Base-by-base conservation (phyloP, 2,329 filamentous ascomycete genomes). In the Ceratocystis lukuohia region DNA sequence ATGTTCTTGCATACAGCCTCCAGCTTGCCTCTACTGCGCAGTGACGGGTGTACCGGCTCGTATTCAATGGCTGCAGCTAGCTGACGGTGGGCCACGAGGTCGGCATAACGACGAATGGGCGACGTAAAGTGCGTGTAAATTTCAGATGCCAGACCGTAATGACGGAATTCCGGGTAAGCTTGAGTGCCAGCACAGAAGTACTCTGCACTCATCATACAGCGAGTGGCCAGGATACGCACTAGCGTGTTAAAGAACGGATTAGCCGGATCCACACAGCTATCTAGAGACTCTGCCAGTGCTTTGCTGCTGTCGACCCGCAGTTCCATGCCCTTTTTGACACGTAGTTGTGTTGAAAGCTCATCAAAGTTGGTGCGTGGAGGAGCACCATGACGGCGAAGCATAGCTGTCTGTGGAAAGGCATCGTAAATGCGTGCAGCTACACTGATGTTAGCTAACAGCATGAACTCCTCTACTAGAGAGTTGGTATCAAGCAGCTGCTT, bases 101-200 rank as follows among this genome's bases (percentile, higher is more conserved):
- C 94, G n/a, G 93, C 93, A 74, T 99, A 99, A 37, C 95, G 89
- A 68, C 94, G 89, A 74, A 99, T 99, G 2, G 94, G 95, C 2
- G 89, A 95, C 0, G 94, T 99, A 77, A 99, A 99, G 76, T 99
- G 94, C 1, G 94, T 99, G 79, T 99, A 99, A 74, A 99, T 99
- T 72, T 95, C 89, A 2, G 88, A 91, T 0, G 95, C 95, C 45
- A 99, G 86, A 71, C 94, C 94, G 76, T 99, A 99, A 78, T 99
- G 95, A 64, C 91, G 85, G 82, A 96, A 99, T 74, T 97, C 94
- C 0, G 91, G 88, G 74, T 94, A 93, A 0, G 92, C 85, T 74
- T 96, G 91, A 5, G 91, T 92, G 68, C 94, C 94, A 0, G 93
- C 89, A 77, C 89, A 94, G 77, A 99, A 99, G 78, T 99, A 99